phyloP scores from a whole-genome alignment of 371 early-diverging fungal species.

The Globomyces sp. region DNA sequence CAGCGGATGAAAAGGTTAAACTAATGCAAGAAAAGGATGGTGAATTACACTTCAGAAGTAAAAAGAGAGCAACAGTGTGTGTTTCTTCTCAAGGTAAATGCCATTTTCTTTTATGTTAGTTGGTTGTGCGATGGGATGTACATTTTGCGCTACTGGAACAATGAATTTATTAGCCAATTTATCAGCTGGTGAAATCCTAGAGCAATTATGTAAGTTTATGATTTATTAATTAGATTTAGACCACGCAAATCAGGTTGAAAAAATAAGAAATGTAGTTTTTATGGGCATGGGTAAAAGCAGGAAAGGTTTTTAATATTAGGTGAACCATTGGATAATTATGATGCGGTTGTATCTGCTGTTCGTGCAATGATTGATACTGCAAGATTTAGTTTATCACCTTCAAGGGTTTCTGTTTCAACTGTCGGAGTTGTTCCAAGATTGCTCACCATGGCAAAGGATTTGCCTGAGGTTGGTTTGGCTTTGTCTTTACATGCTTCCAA shows the following conservation, averaged over 20 bases:
- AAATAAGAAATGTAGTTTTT: conserved; percentile 80
- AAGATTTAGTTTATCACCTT: conserved; percentile 62
- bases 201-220: conserved; percentile 60
- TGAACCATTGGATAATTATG: conserved; percentile 84
- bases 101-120: not conserved
- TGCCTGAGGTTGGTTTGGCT: conserved; percentile 76
- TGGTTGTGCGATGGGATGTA: conserved; percentile 63
- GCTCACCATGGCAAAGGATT: conserved; percentile 66
- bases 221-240: conserved; percentile 15
- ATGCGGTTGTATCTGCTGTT: conserved; percentile 72
- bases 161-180: conserved; percentile 78
- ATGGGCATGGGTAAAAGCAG: conserved; percentile 82
- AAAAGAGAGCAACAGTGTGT: conserved; percentile 76
- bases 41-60: conserved; percentile 37
- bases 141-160: conserved; percentile 90
- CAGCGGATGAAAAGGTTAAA: conserved; percentile 35
- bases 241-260: conserved; percentile 50
- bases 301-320: conserved; percentile 34
- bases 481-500: conserved; percentile 87
- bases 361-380: conserved; percentile 66
- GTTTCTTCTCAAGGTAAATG: conserved; percentile 88
- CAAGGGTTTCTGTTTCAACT: conserved; percentile 83
- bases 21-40: conserved; percentile 18
- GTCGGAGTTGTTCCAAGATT: conserved; percentile 87
- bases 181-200: conserved; percentile 78